These are phyloP conservation scores for Lavandula angustifolia DNA, from an alignment of 257 asterid genomes.

Conservation along the genomic window DNA sequence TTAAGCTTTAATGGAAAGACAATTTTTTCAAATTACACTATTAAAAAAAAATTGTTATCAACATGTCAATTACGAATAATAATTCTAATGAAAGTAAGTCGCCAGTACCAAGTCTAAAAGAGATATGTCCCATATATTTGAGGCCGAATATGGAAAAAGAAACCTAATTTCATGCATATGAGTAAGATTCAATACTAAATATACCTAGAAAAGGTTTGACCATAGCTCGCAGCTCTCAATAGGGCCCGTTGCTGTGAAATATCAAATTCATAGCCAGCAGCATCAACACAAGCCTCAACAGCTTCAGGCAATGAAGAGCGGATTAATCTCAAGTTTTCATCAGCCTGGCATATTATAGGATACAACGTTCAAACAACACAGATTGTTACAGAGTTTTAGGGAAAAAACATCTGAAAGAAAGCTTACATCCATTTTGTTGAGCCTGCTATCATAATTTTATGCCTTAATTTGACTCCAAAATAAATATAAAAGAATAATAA, in stretches of 20 bases:
- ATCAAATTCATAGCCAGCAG: slow-evolving; percentile 93
- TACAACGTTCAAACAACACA: slow-evolving; percentile 23
- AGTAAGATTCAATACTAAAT: slow-evolving; percentile 33
- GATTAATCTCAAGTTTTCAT: slow-evolving; percentile 91
- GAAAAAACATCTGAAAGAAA: slow-evolving; percentile 15
- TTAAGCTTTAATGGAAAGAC: not conserved
- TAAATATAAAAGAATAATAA: not conserved
- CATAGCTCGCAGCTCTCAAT: slow-evolving; percentile 94
- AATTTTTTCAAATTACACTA: too few relatives aligned
- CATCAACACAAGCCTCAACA: slow-evolving; percentile 92
- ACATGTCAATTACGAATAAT: slow-evolving; percentile 6
- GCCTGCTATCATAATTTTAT: slow-evolving; percentile 1
- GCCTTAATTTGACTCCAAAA: slow-evolving; percentile 17
- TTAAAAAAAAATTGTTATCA: not conserved
- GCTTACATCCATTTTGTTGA: slow-evolving; percentile 5
- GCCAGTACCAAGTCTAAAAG: not conserved
- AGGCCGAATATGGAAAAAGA: slow-evolving; percentile 10
- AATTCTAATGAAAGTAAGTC: not conserved
- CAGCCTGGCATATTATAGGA: slow-evolving; percentile 63
- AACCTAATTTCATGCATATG: slow-evolving; percentile 6
- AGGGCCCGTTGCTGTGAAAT: slow-evolving; percentile 70
- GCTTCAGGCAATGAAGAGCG: slow-evolving; percentile 88
- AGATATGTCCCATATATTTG: not conserved
- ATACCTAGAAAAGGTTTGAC: slow-evolving; percentile 97
- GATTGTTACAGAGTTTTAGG: not conserved